Conservation (phyloP, 2,329 filamentous ascomycete species). For the Basipetospora sp. region DNA sequence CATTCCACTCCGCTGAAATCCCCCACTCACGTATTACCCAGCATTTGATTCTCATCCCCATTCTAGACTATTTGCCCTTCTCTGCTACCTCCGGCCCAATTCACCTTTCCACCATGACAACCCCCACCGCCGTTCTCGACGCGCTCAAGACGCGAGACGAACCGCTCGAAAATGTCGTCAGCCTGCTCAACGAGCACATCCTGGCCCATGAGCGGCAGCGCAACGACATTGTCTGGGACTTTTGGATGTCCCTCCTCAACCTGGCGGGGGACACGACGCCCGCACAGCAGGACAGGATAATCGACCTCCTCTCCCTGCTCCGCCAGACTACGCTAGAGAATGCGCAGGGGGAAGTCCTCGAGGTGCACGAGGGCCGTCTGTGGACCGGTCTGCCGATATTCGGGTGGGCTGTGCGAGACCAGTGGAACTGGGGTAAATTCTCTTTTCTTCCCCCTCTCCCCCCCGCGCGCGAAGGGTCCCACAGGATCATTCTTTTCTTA, state of each 20-base stretch:
- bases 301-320: constrained; percentile 12
- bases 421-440: constrained; percentile 15
- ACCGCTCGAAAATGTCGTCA: constrained; percentile 6
- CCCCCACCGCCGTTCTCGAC: not conserved
- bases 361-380: constrained; percentile 10
- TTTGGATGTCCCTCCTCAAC: constrained; percentile 12
- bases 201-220: constrained; percentile 1
- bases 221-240: constrained; percentile 11
- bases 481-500: not conserved
- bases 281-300: constrained; percentile 11
- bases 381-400: constrained; percentile 18
- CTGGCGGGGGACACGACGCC: constrained; percentile 11
- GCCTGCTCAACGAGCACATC: constrained; percentile 7
- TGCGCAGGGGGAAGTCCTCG: constrained; percentile 11
- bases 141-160: not conserved
- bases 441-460: not conserved
- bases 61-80: too few relatives aligned
- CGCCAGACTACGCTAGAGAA: constrained; percentile 8
- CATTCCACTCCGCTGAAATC: too few relatives aligned
- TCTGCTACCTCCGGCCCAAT: too few relatives aligned
- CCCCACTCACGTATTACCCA: too few relatives aligned
- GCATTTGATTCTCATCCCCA: too few relatives aligned
- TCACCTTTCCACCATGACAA: not conserved
- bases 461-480: too few relatives aligned
- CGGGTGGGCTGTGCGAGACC: constrained; percentile 14